Evolutionary conservation across 352 stramenopile species (phyloP).

Genomic region (Globisporangium viniferum): DNA sequence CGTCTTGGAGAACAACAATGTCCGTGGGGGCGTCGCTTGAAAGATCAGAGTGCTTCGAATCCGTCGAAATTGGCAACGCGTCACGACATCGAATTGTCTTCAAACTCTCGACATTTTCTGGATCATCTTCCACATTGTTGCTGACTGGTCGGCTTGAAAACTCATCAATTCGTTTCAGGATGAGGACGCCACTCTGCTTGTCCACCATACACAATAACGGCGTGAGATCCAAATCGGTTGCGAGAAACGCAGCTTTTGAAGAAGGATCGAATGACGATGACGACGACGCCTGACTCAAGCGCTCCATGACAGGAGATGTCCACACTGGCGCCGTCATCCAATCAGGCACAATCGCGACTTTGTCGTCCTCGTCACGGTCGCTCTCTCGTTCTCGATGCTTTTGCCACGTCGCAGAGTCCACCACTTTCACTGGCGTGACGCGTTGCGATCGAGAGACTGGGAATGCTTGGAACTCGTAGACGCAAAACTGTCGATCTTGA

Average conservation of each 20-base stretch:
- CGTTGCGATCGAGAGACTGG: not conserved
- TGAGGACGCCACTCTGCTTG: constrained; percentile 27
- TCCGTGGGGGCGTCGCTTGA: constrained; percentile 14
- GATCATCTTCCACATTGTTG: not conserved
- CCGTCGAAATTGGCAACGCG: constrained; percentile 31
- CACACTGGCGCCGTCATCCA: constrained; percentile 33
- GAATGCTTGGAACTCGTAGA: constrained; percentile 38
- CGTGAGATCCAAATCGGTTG: constrained; percentile 19
- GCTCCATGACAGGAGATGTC: constrained; percentile 26
- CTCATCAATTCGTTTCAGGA: constrained; percentile 30
- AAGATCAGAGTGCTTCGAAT: not conserved
- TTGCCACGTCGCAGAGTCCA: constrained; percentile 41
- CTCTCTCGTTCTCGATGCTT: constrained; percentile 28
- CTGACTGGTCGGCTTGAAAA: not conserved
- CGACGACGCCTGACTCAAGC: not conserved
- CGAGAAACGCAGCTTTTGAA: constrained; percentile 35
- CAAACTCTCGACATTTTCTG: not conserved
- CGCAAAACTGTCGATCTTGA: constrained; percentile 42
- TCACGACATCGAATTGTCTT: constrained; percentile 36
- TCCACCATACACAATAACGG: constrained; percentile 48
- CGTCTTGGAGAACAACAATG: constrained; percentile 39
- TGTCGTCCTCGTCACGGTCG: constrained; percentile 18
- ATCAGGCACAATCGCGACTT: constrained; percentile 40
- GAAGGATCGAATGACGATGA: not conserved
- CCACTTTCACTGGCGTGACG: constrained; percentile 25